Evolutionary conservation across 2,329 filamentous ascomycete species (phyloP).

Genomic region (Arthrobotrys pseudoclavata): DNA sequence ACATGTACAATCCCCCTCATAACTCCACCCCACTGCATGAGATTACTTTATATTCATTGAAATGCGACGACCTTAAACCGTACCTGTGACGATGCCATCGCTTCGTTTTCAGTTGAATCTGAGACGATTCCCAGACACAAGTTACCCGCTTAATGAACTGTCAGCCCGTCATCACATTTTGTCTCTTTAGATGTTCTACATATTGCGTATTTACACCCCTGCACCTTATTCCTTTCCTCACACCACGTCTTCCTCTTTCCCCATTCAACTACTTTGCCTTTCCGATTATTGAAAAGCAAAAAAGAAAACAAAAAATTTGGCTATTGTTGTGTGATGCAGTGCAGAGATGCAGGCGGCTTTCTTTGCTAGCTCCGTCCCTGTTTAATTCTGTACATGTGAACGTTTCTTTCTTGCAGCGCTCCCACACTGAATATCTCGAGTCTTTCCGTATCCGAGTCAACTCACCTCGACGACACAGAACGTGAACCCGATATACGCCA

Average conservation of each 20-base stretch:
- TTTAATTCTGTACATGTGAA: constrained; percentile 54
- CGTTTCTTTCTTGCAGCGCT: constrained; percentile 34
- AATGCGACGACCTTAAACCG: constrained; percentile 51
- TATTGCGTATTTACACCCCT: constrained; percentile 60
- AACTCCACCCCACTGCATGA: constrained; percentile 56
- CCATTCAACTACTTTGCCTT: constrained; percentile 49
- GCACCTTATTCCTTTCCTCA: constrained; percentile 49
- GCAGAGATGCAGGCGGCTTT: constrained; percentile 49
- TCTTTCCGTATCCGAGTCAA: constrained; percentile 47
- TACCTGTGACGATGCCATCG: constrained; percentile 56
- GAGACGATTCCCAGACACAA: constrained; percentile 59
- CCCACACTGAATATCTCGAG: constrained; percentile 32
- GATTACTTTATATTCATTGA: constrained; percentile 38
- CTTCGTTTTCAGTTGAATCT: constrained; percentile 46
- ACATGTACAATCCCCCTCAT: constrained; percentile 45
- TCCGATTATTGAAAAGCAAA: constrained; percentile 26
- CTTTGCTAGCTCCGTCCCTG: constrained; percentile 30
- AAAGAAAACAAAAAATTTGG: background rate
- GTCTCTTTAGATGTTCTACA: constrained; percentile 56
- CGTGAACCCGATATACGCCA: constrained; percentile 27
- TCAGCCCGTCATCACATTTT: constrained; percentile 53
- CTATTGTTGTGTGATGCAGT: constrained; percentile 35
- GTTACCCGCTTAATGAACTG: constrained; percentile 30
- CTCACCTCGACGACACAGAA: constrained; percentile 25
- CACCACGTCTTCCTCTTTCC: constrained; percentile 46